Conservation (phyloP, 257 asterid genomes). For the Plantago elongata region DNA sequence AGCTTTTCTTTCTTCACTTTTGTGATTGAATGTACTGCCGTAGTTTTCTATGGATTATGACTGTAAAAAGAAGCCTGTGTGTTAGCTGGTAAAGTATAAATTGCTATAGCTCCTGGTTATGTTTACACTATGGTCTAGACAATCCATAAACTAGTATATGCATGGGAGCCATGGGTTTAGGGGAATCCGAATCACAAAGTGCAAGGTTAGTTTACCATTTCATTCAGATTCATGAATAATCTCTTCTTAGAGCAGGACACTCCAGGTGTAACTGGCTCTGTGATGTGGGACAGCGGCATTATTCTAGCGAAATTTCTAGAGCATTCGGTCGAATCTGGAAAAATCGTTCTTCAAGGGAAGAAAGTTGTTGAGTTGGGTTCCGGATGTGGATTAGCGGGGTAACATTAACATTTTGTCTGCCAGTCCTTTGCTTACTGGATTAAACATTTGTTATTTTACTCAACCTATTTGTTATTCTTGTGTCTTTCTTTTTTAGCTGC, state of each 20-base stretch:
- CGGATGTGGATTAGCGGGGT: slow-evolving; percentile 98
- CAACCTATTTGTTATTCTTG: slow-evolving; percentile 2
- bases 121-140: too few species aligned
- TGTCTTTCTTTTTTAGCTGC: slow-evolving; percentile 57
- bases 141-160: too few species aligned
- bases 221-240: too few species aligned
- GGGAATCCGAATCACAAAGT: too few species aligned
- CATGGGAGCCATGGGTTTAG: too few species aligned
- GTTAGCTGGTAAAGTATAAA: too few species aligned
- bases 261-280: slow-evolving; percentile 94
- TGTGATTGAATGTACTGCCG: too few species aligned
- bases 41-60: too few species aligned
- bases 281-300: slow-evolving; percentile 97
- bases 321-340: slow-evolving; percentile 70
- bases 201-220: too few species aligned
- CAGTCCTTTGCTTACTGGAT: background rate
- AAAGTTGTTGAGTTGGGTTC: slow-evolving; percentile 86
- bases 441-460: slow-evolving; percentile 8
- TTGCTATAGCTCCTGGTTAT: too few species aligned
- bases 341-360: slow-evolving; percentile 55
- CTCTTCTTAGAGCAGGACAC: slow-evolving; percentile 32
- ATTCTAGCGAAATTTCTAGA: slow-evolving; percentile 82
- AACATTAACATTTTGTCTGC: slow-evolving; percentile 33
- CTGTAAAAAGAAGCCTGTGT: too few species aligned
- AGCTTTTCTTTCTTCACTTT: too few species aligned